phyloP scores from a whole-genome alignment of 2,329 filamentous ascomycete genomes.

The Microcera coccophila region DNA sequence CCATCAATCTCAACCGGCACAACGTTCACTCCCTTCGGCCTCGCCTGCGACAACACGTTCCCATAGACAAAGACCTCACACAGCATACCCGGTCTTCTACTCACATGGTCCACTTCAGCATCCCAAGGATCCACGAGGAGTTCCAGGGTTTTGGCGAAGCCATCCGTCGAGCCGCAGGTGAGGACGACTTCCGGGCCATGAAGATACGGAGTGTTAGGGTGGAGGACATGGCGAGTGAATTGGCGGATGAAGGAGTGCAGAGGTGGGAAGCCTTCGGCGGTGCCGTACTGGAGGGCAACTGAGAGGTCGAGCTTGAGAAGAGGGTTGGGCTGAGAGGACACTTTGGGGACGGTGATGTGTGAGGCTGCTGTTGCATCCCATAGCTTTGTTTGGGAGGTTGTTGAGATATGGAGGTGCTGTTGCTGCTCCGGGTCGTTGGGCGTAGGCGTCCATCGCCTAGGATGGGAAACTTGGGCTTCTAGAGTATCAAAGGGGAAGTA shows the following conservation, averaged over 20 bases:
- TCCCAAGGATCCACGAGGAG: conserved; percentile 74
- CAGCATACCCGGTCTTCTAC: conserved; percentile 71
- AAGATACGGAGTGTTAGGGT: conserved; percentile 76
- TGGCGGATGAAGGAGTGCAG: conserved; percentile 73
- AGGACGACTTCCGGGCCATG: conserved; percentile 73
- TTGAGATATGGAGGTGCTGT: conserved; percentile 5
- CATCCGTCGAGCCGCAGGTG: conserved; percentile 81
- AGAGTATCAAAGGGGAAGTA: conserved; percentile 92
- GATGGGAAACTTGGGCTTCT: conserved; percentile 72
- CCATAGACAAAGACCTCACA: conserved; percentile 79
- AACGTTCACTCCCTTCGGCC: conserved; percentile 67
- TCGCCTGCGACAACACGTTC: conserved; percentile 65
- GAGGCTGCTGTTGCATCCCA: conserved; percentile 33
- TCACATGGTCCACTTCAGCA: conserved; percentile 60
- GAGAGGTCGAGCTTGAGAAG: conserved; percentile 72
- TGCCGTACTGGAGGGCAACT: conserved; percentile 82
- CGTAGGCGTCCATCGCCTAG: conserved; percentile 69
- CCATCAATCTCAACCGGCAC: conserved; percentile 72
- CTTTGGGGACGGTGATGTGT: conserved; percentile 70
- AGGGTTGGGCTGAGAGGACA: conserved; percentile 53
- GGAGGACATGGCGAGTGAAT: conserved; percentile 71
- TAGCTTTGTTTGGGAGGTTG: conserved; percentile 13
- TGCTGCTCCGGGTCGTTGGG: conserved; percentile 51
- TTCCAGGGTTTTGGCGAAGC: conserved; percentile 73
- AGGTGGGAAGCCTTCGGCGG: conserved; percentile 75